Base-by-base conservation (phyloP, 768 basidiomycete genomes). In the Amanita phalloides region DNA sequence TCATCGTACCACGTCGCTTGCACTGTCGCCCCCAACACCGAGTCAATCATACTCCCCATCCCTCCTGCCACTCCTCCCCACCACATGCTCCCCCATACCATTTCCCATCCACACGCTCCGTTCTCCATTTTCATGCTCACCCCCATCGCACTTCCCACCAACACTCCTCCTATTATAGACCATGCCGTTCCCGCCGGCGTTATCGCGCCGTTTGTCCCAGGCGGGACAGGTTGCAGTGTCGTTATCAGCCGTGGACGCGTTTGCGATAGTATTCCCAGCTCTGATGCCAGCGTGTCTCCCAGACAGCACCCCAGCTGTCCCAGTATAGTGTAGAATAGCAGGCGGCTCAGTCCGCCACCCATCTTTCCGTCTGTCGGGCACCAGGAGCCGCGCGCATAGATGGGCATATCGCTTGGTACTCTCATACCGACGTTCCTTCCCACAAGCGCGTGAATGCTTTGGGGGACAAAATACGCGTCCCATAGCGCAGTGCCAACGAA, bases 201-300 rank as follows among this genome's bases (percentile, higher is more conserved):
- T 53, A 96, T 77, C 0, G 77, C 94, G 3, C 94, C 94, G 59
- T 97, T 96, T 8, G 94, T 96, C 2, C 94, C 94, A 1, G 84
- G 82, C 1, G 92, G 92, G 0, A 92, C 89, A 1, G 67, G 57
- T 56, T 74, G 76, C 49, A 85, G 65, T 3, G 87, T 92, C 4
- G 91, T 94, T 58, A 96, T 77, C 32, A 95, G 77, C 44, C 82
- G 62, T 32, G 94, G 89, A 3, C 73, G 74, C 11, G 76, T 71
- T 35, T 62, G 63, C 23, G 91, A 86, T 39, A 96, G 73, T 56
- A 96, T 92, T 32, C 94, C 94, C 21, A 96, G 76, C 66, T 96
- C 94, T 7, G 90, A 94, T 0, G 92, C 92, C 2, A 97, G 79
- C 0, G 93, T 96, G 60, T 96, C 93, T 4, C 90, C 93, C 7